Conservation (phyloP, 441 rosid species). For the Euphorbia celastroides region DNA sequence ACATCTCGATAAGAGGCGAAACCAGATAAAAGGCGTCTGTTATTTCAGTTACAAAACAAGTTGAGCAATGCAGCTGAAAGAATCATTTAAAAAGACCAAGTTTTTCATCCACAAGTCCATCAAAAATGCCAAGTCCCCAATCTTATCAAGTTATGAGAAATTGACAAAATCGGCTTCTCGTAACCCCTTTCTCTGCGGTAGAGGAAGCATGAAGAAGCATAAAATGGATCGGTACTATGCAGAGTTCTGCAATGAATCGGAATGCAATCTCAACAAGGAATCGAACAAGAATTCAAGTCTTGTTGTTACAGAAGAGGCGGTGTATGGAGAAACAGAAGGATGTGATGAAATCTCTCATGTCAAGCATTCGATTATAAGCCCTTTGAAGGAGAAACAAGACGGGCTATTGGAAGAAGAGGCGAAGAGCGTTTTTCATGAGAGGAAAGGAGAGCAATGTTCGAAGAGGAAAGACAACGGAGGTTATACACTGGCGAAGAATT, state of each 20-base stretch:
- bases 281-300: conserved; percentile 20
- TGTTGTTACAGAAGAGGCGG: conserved; percentile 15
- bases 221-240: conserved; percentile 30
- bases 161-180: conserved; percentile 44
- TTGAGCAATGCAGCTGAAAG: conserved; percentile 48
- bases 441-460: conserved; percentile 20
- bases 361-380: conserved; percentile 15
- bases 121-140: conserved; percentile 42
- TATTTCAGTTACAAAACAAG: neutral
- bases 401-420: conserved; percentile 32
- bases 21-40: neutral
- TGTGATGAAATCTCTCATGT: conserved; percentile 10
- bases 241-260: conserved; percentile 42
- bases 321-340: conserved; percentile 24
- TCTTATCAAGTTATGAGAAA: conserved; percentile 44
- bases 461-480: conserved; percentile 23
- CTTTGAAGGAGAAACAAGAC: conserved; percentile 21
- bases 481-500: conserved; percentile 52
- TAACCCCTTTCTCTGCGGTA: conserved; percentile 47
- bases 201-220: conserved; percentile 27
- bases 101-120: conserved; percentile 48
- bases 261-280: conserved; percentile 29
- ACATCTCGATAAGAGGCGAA: conserved; percentile 10
- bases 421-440: conserved; percentile 20
- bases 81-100: conserved; percentile 52